Base-by-base conservation (phyloP, 176 grass and related monocot species). In the Eremochloa ophiuroides region DNA sequence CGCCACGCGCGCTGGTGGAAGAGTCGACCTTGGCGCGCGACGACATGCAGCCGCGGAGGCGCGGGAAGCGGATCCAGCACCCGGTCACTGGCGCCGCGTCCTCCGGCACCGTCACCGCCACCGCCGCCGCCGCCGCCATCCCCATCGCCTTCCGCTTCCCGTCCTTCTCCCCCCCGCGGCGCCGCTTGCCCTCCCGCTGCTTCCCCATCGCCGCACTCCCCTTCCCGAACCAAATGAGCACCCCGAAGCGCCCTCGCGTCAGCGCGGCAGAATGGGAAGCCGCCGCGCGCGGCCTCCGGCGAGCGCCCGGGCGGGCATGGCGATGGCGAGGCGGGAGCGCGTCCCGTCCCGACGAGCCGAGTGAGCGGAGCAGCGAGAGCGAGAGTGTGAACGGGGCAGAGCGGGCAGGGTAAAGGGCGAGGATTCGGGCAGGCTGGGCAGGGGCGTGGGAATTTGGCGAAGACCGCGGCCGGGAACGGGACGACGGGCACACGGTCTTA, bases 11-110 rank as follows among this genome's bases (percentile, higher is more conserved):
- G 55, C 82, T 88, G 71, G 90, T 86, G 71, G 95, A 84, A n/a
- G 88, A 76, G 84, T 91, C 92, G 67, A 98, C 93, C 75, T 93
- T 98, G 84, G 95, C 85, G 86, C 93, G 91, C 76, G 90, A 88
- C 7, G 92, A 84, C 53, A 98, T 93, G 88, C 95, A 98, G 74
- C 88, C 84, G 31, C 84, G 79, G 42, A 93, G 83, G 53, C 84
- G 81, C 17, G 85, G 90, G 71, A 95, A 71, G 75, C 86, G 94
- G 94, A 95, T 95, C 95, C 95, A 98, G 81, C 95, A 93, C 39
- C 92, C 92, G 23, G 71, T 77, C 35, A 88, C 79, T 51, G 78
- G 78, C 64, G 50, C 86, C 68, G 46, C 86, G 28, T 85, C 85
- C 31, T 91, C 86, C 62, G 76, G 74, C 73, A 63, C 44, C 64